Conservation (phyloP, 345 rosid species). For the Murraya paniculata region DNA sequence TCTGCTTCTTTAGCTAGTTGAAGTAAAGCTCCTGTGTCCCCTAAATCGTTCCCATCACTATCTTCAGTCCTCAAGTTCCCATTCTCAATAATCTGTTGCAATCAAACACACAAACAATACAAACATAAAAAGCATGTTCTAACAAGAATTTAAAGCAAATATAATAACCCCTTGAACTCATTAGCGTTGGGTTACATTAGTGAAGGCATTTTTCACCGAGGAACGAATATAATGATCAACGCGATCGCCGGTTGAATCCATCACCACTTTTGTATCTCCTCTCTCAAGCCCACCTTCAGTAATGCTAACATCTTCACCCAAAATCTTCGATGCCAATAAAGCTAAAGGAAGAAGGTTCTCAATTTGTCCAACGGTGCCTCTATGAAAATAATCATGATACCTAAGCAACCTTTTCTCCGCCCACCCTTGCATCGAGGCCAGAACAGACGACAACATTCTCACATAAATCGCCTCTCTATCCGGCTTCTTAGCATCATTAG, state of each 20-base stretch:
- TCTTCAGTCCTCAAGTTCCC: slow-evolving; percentile 37
- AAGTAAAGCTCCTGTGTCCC: slow-evolving; percentile 51
- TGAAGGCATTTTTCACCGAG: slow-evolving; percentile 67
- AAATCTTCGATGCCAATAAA: slow-evolving; percentile 54
- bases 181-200: slow-evolving; percentile 38
- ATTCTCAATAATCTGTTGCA: slow-evolving; percentile 50
- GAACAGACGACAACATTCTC: slow-evolving; percentile 53
- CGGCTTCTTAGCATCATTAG: slow-evolving; percentile 63
- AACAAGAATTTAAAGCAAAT: not conserved
- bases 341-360: slow-evolving; percentile 76
- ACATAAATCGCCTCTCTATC: slow-evolving; percentile 63
- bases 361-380: slow-evolving; percentile 50
- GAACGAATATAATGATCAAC: slow-evolving; percentile 71
- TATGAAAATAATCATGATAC: slow-evolving; percentile 72
- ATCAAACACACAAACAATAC: not conserved
- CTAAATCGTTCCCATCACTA: slow-evolving; percentile 40
- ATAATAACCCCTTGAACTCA: not conserved
- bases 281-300: slow-evolving; percentile 46
- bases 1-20: slow-evolving; percentile 73
- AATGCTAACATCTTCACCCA: slow-evolving; percentile 63
- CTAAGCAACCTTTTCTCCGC: slow-evolving; percentile 69
- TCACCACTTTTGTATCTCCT: slow-evolving; percentile 41
- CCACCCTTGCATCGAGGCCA: slow-evolving; percentile 79
- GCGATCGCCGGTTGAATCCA: slow-evolving; percentile 54
- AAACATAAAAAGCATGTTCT: not conserved